phyloP scores from a whole-genome alignment of 1,284 basidiomycete genomes.

The Microbotryomycetes sp. region DNA sequence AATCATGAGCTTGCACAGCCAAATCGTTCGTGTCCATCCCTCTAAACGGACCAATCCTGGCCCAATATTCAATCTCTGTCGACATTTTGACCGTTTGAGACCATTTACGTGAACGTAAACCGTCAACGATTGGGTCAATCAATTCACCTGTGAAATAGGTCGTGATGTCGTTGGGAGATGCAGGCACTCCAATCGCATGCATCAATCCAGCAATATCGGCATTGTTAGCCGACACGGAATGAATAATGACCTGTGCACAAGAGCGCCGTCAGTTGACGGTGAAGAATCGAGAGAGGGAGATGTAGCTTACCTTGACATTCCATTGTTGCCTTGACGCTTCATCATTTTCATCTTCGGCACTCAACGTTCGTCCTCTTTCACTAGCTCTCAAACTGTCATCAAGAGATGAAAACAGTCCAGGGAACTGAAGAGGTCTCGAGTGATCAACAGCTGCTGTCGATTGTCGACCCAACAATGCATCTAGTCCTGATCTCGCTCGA shows the following conservation, averaged over 20 bases:
- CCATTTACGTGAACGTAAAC: slow-evolving; percentile 1
- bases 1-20: background rate
- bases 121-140: slow-evolving; percentile 10
- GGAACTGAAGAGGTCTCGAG: too few relatives aligned
- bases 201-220: slow-evolving; percentile 17
- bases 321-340: slow-evolving; percentile 16
- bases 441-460: too few relatives aligned
- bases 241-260: slow-evolving; percentile 18
- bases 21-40: slow-evolving; percentile 16
- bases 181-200: slow-evolving; percentile 20
- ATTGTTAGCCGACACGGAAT: slow-evolving; percentile 3
- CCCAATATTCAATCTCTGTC: slow-evolving; percentile 21
- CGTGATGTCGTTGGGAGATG: slow-evolving; percentile 2
- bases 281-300: background rate
- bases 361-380: slow-evolving; percentile 5
- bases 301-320: slow-evolving; percentile 18
- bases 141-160: slow-evolving; percentile 27
- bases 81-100: slow-evolving; percentile 7
- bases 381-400: slow-evolving; percentile 5
- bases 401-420: too few relatives aligned
- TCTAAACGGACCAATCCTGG: slow-evolving; percentile 28
- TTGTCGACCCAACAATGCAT: background rate
- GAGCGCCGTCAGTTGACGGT: background rate
- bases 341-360: background rate
- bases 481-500: background rate